Evolutionary conservation across 2,329 filamentous ascomycete species (phyloP).

Genomic region (Tricladium varicosporioides): DNA sequence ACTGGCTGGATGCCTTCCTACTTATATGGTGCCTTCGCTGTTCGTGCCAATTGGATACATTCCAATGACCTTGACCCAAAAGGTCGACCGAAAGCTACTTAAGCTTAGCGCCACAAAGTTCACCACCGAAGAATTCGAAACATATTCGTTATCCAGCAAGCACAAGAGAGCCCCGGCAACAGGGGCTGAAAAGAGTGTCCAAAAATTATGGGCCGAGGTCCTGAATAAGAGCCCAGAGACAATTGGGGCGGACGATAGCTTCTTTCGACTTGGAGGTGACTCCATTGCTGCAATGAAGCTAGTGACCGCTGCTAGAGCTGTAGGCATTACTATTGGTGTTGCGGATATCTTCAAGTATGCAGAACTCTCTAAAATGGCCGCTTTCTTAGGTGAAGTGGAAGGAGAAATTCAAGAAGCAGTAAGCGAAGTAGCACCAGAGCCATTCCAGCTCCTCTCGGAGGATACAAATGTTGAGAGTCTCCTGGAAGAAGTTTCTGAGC

Average conservation of each 20-base stretch:
- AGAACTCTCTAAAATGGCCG: constrained; percentile 13
- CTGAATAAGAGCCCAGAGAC: constrained; percentile 35
- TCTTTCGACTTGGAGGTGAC: constrained; percentile 43
- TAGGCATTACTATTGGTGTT: constrained; percentile 10
- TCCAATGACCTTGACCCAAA: neutral
- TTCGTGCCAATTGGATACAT: constrained; percentile 1
- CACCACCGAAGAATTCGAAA: constrained; percentile 24
- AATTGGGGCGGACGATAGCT: constrained; percentile 29
- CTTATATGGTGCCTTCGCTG: neutral
- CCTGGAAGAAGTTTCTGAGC: neutral
- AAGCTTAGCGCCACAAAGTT: constrained; percentile 10
- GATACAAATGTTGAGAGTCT: neutral
- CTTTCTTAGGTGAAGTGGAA: neutral
- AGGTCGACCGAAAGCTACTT: neutral
- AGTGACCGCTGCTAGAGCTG: constrained; percentile 32
- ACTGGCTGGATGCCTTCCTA: neutral
- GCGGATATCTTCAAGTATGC: constrained; percentile 15
- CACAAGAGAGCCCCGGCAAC: neutral
- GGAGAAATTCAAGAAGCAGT: neutral
- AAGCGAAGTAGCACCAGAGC: neutral
- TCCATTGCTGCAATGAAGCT: constrained; percentile 45
- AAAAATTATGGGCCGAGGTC: constrained; percentile 41
- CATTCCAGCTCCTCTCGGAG: neutral
- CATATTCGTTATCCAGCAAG: neutral
- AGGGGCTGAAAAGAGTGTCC: constrained; percentile 25